Evolutionary conservation across 305 asterid genomes (phyloP), one percentile per base, ranked within the genome.

Genomic region (Fraxinus nigra): DNA sequence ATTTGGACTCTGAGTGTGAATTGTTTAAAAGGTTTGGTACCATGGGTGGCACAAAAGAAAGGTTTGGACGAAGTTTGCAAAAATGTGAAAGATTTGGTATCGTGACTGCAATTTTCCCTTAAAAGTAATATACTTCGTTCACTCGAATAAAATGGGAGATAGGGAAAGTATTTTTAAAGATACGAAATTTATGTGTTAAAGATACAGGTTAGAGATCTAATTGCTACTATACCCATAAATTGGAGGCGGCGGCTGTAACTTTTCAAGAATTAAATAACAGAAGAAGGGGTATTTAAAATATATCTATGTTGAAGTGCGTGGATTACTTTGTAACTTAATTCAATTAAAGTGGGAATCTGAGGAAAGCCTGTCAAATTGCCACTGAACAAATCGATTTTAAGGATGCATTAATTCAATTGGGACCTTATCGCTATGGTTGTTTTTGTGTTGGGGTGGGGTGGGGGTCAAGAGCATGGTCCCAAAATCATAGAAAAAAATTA

Each of bases 331-430:
- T 37, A 26, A 28, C 83, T 51, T 78, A 79, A 86, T 37, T 73
- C 18, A 76, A 63, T 69, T 38, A 54, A 82, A 80, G 87, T 85
- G 88, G 89, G 88, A 88, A 87, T 85, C 61, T 74, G 80, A 82
- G 84, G 87, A 32, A 72, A 78, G 79, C 87, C 83, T 86, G 86
- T 85, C 77, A 84, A 81, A 81, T 65, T 35, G 18, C 56, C 46
- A 22, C 0, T 69, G 48, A 70, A 77, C 0, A 51, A 48, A 63
- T 63, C 26, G 78, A 77, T 40, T 72, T 34, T 22, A 30, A 82
- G 20, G 69, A 43, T 26, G 24, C 13, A 35, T 65, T 28, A 5
- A 69, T 73, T 74, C 38, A 40, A 48, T 38, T 43, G 54, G 63
- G 9, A 16, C n/a, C 26, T 20, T 20, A 24, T 61, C 32, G 24